phyloP scores from a whole-genome alignment of 164 flowering plant genomes.

The Euptelea pleiosperma region DNA sequence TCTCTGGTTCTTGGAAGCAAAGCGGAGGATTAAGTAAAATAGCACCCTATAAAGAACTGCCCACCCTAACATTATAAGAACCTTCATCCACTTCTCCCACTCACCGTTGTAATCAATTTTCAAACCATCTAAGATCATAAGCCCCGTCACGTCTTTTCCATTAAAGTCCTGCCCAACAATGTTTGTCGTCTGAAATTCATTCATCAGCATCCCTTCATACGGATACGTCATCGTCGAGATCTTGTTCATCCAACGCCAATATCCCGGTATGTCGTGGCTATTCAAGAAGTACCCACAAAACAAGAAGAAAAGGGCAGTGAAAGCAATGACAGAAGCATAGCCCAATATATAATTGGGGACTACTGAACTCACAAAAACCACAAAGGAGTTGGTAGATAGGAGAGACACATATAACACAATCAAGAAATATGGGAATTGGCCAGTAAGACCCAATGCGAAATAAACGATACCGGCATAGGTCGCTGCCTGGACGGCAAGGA shows the following conservation, averaged over 20 bases:
- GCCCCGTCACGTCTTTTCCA: constrained; percentile 30
- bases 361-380: constrained; percentile 64
- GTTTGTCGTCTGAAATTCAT: constrained; percentile 36
- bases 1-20: constrained; percentile 71
- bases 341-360: constrained; percentile 72
- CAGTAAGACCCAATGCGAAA: constrained; percentile 40
- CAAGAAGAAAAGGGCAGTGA: constrained; percentile 73
- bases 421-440: constrained; percentile 49
- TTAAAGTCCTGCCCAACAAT: constrained; percentile 15
- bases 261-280: constrained; percentile 41
- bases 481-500: constrained; percentile 53
- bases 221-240: constrained; percentile 74
- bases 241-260: constrained; percentile 68
- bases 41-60: constrained; percentile 58
- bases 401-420: constrained; percentile 55
- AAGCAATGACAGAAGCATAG: constrained; percentile 72
- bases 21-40: constrained; percentile 61
- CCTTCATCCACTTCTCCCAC: constrained; percentile 44
- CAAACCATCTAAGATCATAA: constrained; percentile 35
- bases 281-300: constrained; percentile 73
- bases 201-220: constrained; percentile 66
- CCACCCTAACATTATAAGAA: constrained; percentile 57
- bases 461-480: constrained; percentile 56
- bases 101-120: constrained; percentile 16
- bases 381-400: constrained; percentile 69